Evolutionary conservation across 768 basidiomycete species (phyloP), one percentile per base, ranked within the genome.

Genomic region (Pleurotus platypus): DNA sequence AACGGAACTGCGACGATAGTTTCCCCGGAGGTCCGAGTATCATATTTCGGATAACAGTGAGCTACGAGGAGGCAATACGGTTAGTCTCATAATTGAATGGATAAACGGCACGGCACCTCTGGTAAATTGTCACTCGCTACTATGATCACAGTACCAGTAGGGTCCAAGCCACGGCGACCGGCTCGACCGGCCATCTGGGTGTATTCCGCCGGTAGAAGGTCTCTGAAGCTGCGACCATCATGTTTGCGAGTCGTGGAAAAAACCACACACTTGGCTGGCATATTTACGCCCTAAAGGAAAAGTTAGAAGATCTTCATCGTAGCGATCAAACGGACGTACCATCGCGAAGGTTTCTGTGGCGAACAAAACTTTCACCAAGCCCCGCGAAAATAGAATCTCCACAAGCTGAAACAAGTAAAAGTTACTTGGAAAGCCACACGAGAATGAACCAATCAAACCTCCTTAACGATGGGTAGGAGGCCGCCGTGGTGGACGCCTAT

Each of bases 181-280:
- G 97, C 97, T 62, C 97, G 89, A 4, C 97, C 97, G 6, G 97
- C 95, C 97, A 99, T 99, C 66, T 99, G 97, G 0, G 96, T 99
- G 67, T 98, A 98, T 72, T 94, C 94, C 40, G 92, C 94, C 22
- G 93, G 89, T 1, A 92, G 71, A 35, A 96, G 87, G 40, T 94
- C 92, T 58, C 97, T 84, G 78, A 99, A 99, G 62, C 74, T 87
- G 26, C 86, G 83, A 4, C 97, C 97, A 62, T 99, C 97, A 66
- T 98, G 96, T 68, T 99, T 99, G 46, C 94, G 82, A 51, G 90
- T 95, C 46, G 83, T 86, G 3, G 97, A 95, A 71, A 98, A 99
- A 5, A 98, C 97, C 3, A 99, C 97, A 64, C 89, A 94, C 78
- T 86, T 90, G 2, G 97, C 93, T 16, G 97, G 97, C 97, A 99